Evolutionary conservation across 257 asterid species (phyloP).

Genomic region (Salvia rosmarinus): DNA sequence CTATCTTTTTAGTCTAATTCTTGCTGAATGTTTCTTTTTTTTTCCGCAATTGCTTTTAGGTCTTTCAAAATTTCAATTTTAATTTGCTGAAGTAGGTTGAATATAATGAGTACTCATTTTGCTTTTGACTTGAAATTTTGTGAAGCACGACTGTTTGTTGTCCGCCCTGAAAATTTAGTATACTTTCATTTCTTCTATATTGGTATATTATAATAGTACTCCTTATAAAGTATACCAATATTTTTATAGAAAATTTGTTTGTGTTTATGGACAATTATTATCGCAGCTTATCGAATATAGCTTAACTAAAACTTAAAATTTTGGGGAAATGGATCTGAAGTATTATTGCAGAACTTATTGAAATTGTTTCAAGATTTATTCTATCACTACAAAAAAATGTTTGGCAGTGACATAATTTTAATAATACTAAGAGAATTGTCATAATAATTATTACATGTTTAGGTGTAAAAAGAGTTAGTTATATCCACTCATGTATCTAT

Average conservation of each 20-base stretch:
- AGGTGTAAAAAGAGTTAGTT: too few relatives aligned
- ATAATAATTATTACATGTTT: too few relatives aligned
- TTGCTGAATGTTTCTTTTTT: background rate
- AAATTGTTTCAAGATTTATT: too few relatives aligned
- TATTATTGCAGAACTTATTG: background rate
- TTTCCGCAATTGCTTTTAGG: background rate
- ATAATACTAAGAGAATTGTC: too few relatives aligned
- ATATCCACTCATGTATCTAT: too few relatives aligned
- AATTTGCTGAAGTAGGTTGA: background rate
- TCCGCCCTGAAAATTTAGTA: background rate
- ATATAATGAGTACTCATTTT: background rate
- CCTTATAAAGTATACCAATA: too few relatives aligned
- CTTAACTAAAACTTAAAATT: too few relatives aligned
- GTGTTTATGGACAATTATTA: background rate
- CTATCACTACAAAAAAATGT: too few relatives aligned
- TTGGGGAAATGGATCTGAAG: background rate
- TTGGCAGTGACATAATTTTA: too few relatives aligned
- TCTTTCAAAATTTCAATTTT: background rate
- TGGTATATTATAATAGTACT: background rate
- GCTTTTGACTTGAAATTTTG: conserved; percentile 3
- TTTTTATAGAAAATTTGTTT: too few relatives aligned
- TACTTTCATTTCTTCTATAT: background rate
- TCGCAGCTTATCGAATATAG: too few relatives aligned
- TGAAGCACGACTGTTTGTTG: background rate
- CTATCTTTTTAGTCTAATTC: background rate